Conservation (phyloP, 768 basidiomycete genomes). For the Mycena olivaceomarginata region DNA sequence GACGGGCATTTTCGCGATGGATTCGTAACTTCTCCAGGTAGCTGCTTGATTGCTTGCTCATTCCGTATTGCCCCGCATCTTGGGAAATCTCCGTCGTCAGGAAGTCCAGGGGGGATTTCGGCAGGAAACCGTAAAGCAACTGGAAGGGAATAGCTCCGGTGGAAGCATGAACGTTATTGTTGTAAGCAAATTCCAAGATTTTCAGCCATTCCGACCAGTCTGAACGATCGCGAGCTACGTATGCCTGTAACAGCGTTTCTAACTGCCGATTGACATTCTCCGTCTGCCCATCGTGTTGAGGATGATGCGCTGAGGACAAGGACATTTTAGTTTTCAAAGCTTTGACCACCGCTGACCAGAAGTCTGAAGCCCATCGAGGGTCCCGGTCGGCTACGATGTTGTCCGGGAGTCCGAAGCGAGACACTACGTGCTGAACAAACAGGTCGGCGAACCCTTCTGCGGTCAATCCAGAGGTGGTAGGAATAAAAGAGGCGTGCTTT, state of each 20-base stretch:
- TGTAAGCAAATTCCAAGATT: background rate
- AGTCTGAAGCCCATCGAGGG: conserved; percentile 14
- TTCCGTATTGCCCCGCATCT: background rate
- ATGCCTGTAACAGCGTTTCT: background rate
- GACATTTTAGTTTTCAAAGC: background rate
- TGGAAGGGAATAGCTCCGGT: background rate
- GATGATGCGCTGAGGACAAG: background rate
- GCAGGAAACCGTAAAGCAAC: background rate
- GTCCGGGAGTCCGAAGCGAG: conserved; percentile 14
- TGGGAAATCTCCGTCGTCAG: background rate
- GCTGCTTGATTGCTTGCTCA: background rate
- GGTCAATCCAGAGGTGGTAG: too few species aligned
- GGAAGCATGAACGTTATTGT: background rate
- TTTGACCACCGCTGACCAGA: conserved; percentile 8
- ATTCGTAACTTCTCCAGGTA: background rate
- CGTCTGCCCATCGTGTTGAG: background rate
- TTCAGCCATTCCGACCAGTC: background rate
- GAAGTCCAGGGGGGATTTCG: background rate
- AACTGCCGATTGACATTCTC: background rate
- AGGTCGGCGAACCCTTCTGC: too few species aligned
- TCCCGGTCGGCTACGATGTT: conserved; percentile 27
- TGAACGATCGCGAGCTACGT: background rate
- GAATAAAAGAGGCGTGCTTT: too few species aligned
- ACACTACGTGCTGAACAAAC: conserved; percentile 8
- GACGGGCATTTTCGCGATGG: background rate